Conservation (phyloP, 306 rosid genomes). For the Prunus dulcis region DNA sequence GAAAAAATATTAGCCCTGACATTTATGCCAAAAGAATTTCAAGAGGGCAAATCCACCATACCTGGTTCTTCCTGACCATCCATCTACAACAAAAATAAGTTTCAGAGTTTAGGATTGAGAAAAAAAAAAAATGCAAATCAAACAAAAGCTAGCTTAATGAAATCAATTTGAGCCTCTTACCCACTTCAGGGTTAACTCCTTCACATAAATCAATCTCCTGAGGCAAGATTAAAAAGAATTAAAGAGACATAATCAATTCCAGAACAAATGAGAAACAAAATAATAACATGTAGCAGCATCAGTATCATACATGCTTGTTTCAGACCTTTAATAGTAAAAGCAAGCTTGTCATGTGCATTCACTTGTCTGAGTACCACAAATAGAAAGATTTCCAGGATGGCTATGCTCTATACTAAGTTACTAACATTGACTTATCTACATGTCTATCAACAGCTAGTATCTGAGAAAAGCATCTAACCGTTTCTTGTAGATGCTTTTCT, state of each 20-base stretch:
- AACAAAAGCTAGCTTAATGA: slow-evolving; percentile 17
- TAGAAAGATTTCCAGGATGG: neutral
- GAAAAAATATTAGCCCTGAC: slow-evolving; percentile 4
- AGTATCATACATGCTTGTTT: neutral
- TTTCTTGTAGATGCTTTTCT: neutral
- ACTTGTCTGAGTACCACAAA: neutral
- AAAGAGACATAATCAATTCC: neutral
- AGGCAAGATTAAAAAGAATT: slow-evolving; percentile 10
- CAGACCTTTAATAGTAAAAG: neutral
- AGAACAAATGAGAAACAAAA: slow-evolving; percentile 1
- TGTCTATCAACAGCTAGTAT: neutral
- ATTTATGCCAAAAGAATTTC: slow-evolving; percentile 5
- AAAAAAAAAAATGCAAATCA: slow-evolving; percentile 10
- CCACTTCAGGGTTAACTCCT: slow-evolving; percentile 24
- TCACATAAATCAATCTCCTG: slow-evolving; percentile 47
- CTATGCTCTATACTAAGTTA: neutral
- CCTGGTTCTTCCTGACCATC: slow-evolving; percentile 80
- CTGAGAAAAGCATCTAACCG: neutral
- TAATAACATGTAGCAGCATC: neutral
- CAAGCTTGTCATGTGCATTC: neutral
- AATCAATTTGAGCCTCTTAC: slow-evolving; percentile 47
- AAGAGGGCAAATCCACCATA: slow-evolving; percentile 29
- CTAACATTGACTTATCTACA: no score
- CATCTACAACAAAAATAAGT: slow-evolving; percentile 45
- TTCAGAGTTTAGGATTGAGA: slow-evolving; percentile 19